Conservation (phyloP, 2,329 filamentous ascomycete species). For the Aureobasidium pullulans region DNA sequence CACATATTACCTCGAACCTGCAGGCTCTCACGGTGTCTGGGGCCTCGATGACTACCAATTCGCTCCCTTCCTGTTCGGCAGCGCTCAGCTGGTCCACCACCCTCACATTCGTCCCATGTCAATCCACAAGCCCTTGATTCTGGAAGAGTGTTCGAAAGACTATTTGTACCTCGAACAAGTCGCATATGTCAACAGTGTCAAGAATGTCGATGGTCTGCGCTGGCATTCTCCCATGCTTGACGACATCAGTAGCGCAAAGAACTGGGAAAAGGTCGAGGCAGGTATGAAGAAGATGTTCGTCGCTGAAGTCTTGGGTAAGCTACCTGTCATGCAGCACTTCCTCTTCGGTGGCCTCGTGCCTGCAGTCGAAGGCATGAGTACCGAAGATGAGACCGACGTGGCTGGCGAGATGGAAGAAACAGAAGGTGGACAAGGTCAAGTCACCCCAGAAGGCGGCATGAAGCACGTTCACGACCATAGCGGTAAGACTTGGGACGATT, state of each 20-base stretch:
- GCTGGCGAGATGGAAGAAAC: constrained; percentile 40
- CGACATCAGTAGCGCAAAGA: constrained; percentile 85
- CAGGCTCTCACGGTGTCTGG: constrained; percentile 46
- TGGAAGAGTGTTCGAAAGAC: constrained; percentile 78
- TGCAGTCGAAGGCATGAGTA: constrained; percentile 74
- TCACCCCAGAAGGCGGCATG: constrained; percentile 55
- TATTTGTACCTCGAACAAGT: constrained; percentile 92
- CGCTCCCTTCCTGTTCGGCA: constrained; percentile 45
- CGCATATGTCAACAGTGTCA: constrained; percentile 88
- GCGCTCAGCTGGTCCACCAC: constrained; percentile 58
- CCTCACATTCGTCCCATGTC: constrained; percentile 41
- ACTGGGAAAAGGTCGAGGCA: constrained; percentile 84
- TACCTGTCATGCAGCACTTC: constrained; percentile 99
- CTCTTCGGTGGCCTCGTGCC: constrained; percentile 81
- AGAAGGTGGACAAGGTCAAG: constrained; percentile 49
- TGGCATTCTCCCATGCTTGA: constrained; percentile 99
- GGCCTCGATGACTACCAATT: constrained; percentile 48
- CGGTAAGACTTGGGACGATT: constrained; percentile 70
- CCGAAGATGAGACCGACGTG: constrained; percentile 47
- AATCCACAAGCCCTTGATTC: constrained; percentile 79
- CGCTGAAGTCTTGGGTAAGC: constrained; percentile 81
- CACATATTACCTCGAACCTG: constrained; percentile 90
- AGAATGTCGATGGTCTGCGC: constrained; percentile 85
- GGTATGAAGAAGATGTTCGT: constrained; percentile 98
- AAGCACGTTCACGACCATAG: constrained; percentile 46